Evolutionary conservation across 2,329 filamentous ascomycete species (phyloP).

Genomic region (Cladophialophora bantiana): DNA sequence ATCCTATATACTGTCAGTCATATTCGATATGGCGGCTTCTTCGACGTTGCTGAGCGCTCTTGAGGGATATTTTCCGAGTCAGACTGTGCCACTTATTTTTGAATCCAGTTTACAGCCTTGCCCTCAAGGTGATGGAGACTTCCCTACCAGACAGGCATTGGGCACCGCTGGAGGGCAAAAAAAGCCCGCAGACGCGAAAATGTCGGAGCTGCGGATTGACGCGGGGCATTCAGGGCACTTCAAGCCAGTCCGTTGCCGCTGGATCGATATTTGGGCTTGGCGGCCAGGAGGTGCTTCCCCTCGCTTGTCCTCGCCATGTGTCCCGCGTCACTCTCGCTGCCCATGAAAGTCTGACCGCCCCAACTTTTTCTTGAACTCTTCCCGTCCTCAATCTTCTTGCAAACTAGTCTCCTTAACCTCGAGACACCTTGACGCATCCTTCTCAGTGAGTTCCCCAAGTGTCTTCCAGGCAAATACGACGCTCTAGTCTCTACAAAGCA

Average conservation of each 20-base stretch:
- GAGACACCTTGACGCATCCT: background rate
- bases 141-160: background rate
- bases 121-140: background rate
- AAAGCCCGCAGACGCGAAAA: background rate
- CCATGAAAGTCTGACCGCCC: slow-evolving; percentile 29
- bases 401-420: background rate
- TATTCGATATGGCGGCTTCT: no score
- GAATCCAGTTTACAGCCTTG: slow-evolving; percentile 7
- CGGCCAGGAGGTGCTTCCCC: slow-evolving; percentile 17
- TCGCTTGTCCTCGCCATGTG: slow-evolving; percentile 5
- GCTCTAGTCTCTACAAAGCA: background rate
- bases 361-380: slow-evolving; percentile 20
- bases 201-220: slow-evolving; percentile 11
- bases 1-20: no score
- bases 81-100: no score
- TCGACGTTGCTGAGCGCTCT: no score
- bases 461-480: slow-evolving; percentile 12
- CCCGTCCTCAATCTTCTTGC: slow-evolving; percentile 1
- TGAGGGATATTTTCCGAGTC: no score
- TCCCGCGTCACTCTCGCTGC: slow-evolving; percentile 16
- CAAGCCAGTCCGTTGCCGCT: background rate
- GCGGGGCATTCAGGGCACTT: background rate
- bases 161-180: background rate
- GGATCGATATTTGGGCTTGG: slow-evolving; percentile 8
- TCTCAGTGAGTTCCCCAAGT: background rate